These are phyloP conservation scores for Cystobasidium onofrii DNA, from an alignment of 768 basidiomycete genomes.

Conservation along the genomic window DNA sequence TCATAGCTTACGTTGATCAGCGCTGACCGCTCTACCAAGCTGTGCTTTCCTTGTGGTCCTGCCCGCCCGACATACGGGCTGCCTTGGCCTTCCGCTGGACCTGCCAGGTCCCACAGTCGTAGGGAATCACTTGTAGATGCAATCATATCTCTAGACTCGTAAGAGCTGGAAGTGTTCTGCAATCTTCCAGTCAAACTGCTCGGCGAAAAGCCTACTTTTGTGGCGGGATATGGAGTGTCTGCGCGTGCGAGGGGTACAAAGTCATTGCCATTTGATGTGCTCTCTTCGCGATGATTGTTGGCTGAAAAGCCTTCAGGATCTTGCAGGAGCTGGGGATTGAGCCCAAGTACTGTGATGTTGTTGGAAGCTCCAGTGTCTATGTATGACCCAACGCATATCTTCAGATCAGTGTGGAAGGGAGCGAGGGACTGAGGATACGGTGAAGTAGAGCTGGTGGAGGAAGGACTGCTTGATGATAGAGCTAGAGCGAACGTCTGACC, in stretches of 20 bases:
- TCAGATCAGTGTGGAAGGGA: constrained; percentile 19
- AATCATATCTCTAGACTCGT: constrained; percentile 62
- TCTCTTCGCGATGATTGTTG: neutral
- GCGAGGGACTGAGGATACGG: neutral
- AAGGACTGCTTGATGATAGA: neutral
- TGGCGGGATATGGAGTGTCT: constrained; percentile 84
- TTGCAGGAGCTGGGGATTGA: constrained; percentile 17
- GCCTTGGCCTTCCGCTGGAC: constrained; percentile 50
- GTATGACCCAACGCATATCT: constrained; percentile 27
- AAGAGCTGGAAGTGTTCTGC: constrained; percentile 29
- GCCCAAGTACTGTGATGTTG: constrained; percentile 26
- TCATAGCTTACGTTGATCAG: constrained; percentile 34
- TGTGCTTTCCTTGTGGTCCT: constrained; percentile 31
- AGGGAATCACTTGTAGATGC: constrained; percentile 92
- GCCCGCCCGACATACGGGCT: constrained; percentile 28
- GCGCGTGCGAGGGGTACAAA: constrained; percentile 77
- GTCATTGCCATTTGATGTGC: constrained; percentile 55
- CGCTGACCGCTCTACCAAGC: neutral
- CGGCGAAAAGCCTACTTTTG: constrained; percentile 88
- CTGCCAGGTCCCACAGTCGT: constrained; percentile 79
- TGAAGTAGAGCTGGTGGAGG: neutral
- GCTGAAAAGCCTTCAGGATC: neutral
- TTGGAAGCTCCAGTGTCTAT: constrained; percentile 1
- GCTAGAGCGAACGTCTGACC: constrained; percentile 15
- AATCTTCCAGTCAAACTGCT: constrained; percentile 38